Conservation (phyloP, 306 rosid genomes). For the Quercus aquifolioides region DNA sequence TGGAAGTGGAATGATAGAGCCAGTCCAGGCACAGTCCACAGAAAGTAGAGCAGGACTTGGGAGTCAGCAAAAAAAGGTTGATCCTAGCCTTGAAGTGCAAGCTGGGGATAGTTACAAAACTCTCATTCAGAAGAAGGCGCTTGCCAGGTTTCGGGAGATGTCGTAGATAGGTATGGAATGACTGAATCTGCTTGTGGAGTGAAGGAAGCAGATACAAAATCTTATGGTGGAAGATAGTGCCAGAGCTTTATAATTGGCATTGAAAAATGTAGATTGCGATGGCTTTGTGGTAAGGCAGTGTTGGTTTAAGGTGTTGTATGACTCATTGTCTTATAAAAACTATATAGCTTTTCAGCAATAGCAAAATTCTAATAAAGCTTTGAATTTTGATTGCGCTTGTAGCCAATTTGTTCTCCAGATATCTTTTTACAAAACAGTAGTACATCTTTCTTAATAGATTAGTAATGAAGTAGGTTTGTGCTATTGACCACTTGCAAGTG, state of each 20-base stretch:
- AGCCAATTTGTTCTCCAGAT: not conserved
- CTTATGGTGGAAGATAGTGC: not conserved
- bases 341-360: slow-evolving; percentile 3
- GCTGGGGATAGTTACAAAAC: slow-evolving; percentile 92
- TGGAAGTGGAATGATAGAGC: slow-evolving; percentile 96
- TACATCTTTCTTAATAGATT: not conserved
- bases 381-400: not conserved
- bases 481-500: no score
- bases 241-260: slow-evolving; percentile 17
- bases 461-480: no score
- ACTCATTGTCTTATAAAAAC: slow-evolving; percentile 18
- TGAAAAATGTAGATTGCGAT: slow-evolving; percentile 10
- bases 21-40: slow-evolving; percentile 81
- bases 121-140: slow-evolving; percentile 90
- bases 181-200: not conserved
- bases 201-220: not conserved
- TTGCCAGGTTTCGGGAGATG: slow-evolving; percentile 95
- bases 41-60: slow-evolving; percentile 95
- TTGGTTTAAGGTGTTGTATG: slow-evolving; percentile 7
- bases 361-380: not conserved
- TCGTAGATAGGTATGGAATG: slow-evolving; percentile 34
- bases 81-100: slow-evolving; percentile 80
- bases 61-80: slow-evolving; percentile 86
- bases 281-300: not conserved
- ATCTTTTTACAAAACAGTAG: not conserved